Conservation (phyloP, 139 green algal genomes). For the Tetradesmus lagerheimii region DNA sequence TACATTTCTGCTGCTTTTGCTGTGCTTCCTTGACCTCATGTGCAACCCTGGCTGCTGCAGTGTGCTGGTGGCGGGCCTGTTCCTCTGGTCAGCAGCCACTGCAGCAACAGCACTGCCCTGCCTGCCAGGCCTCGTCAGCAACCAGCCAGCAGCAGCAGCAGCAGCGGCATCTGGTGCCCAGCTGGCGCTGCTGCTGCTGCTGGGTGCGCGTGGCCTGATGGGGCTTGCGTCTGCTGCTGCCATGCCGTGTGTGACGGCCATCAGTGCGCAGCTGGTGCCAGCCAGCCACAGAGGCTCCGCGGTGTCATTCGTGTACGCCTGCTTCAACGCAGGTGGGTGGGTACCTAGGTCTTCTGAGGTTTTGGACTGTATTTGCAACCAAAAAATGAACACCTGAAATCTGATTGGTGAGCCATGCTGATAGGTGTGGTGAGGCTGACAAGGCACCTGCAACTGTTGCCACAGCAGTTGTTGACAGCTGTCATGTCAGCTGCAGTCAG, state of each 20-base stretch:
- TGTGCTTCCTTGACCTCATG: not conserved
- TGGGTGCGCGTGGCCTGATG: slow-evolving; percentile 57
- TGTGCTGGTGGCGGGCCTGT: slow-evolving; percentile 64
- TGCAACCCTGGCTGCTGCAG: slow-evolving; percentile 45
- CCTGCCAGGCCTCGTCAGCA: not conserved
- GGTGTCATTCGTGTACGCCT: slow-evolving; percentile 69
- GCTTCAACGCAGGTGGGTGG: slow-evolving; percentile 68
- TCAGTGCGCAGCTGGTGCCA: slow-evolving; percentile 69
- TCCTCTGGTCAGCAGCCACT: slow-evolving; percentile 69
- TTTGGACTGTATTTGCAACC: too few species aligned
- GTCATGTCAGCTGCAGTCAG: too few species aligned
- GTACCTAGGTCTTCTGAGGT: too few species aligned
- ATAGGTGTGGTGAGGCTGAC: too few species aligned
- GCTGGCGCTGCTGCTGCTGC: slow-evolving; percentile 42
- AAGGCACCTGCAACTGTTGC: too few species aligned
- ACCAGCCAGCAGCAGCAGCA: slow-evolving; percentile 41
- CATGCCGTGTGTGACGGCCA: slow-evolving; percentile 74
- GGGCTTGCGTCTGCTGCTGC: slow-evolving; percentile 69
- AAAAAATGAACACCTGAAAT: too few species aligned
- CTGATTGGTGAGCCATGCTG: too few species aligned
- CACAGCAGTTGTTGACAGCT: too few species aligned
- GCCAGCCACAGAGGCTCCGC: slow-evolving; percentile 36
- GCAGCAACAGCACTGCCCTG: slow-evolving; percentile 40
- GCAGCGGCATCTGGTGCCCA: not conserved
- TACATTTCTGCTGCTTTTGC: too few species aligned